phyloP scores from a whole-genome alignment of 768 basidiomycete species.

The Hydnum rufescens region DNA sequence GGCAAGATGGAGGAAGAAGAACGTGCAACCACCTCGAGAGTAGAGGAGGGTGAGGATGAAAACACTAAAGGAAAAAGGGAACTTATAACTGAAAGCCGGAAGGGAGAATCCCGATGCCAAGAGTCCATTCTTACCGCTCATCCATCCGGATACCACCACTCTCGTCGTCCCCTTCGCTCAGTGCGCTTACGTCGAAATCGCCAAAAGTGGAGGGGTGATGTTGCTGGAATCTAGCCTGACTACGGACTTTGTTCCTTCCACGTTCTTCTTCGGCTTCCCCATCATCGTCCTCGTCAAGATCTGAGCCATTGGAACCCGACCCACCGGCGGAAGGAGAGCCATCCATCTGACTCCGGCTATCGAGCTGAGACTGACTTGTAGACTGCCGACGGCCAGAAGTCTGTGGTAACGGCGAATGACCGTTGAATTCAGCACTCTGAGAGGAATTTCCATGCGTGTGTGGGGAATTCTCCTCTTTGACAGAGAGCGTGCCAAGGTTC shows the following conservation, averaged over 20 bases:
- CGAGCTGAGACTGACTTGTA: neutral
- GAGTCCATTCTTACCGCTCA: no score
- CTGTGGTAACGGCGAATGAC: neutral
- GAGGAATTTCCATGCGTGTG: neutral
- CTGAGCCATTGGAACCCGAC: neutral
- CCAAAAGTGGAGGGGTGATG: no score
- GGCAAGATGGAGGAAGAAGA: no score
- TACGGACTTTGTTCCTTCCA: neutral
- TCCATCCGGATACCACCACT: no score
- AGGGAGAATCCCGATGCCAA: no score
- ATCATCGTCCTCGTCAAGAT: neutral
- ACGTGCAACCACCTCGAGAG: no score
- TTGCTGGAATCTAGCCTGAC: neutral
- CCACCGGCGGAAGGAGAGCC: neutral
- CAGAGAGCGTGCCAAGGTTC: neutral
- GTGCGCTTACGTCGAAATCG: no score
- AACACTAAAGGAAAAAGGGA: no score
- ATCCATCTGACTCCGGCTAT: neutral
- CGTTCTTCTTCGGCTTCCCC: neutral
- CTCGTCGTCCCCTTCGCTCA: no score
- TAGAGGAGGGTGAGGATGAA: no score
- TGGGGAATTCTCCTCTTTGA: neutral
- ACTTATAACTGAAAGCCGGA: no score
- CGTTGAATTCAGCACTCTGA: neutral
- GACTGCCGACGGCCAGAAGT: neutral